phyloP scores from a whole-genome alignment of 176 grass and related monocot species.

The Poa annua region DNA sequence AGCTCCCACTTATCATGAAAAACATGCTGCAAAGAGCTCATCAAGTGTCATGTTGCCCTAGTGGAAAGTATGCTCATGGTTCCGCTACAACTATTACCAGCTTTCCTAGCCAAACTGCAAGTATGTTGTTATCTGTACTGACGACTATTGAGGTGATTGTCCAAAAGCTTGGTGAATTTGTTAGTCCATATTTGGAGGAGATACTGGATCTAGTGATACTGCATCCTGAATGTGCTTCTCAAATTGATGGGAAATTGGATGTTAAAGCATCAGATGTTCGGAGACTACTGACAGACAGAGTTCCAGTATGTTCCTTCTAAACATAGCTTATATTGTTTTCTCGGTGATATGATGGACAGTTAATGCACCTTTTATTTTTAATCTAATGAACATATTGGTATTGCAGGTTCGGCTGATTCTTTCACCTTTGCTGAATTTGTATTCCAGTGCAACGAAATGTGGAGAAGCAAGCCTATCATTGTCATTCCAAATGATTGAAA shows the following conservation, averaged over 20 bases:
- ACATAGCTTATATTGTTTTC: slow-evolving; percentile 7
- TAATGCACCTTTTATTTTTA: slow-evolving; percentile 4
- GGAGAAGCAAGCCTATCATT: slow-evolving; percentile 75
- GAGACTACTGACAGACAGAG: slow-evolving; percentile 70
- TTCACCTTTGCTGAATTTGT: slow-evolving; percentile 67
- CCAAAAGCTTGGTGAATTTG: slow-evolving; percentile 77
- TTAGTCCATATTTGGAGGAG: slow-evolving; percentile 85
- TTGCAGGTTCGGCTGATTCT: slow-evolving; percentile 85
- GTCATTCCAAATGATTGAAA: slow-evolving; percentile 72
- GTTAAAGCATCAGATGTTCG: slow-evolving; percentile 67
- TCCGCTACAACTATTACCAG: slow-evolving; percentile 24
- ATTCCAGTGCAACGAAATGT: slow-evolving; percentile 63
- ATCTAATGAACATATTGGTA: slow-evolving; percentile 40
- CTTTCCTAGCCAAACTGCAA: slow-evolving; percentile 42
- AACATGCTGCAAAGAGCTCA: slow-evolving; percentile 64
- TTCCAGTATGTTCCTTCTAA: slow-evolving; percentile 75
- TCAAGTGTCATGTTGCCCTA: slow-evolving; percentile 62
- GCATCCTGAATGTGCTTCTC: slow-evolving; percentile 64
- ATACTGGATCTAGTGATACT: slow-evolving; percentile 74
- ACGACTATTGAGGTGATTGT: slow-evolving; percentile 74
- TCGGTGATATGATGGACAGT: slow-evolving; percentile 19
- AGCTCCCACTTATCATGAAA: slow-evolving; percentile 80
- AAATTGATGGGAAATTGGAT: slow-evolving; percentile 61
- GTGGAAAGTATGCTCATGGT: slow-evolving; percentile 40
- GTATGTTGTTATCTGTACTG: slow-evolving; percentile 63